These are phyloP conservation scores for Entomortierella beljakovae DNA, from an alignment of 192 early-diverging fungal species.

Conservation along the genomic window DNA sequence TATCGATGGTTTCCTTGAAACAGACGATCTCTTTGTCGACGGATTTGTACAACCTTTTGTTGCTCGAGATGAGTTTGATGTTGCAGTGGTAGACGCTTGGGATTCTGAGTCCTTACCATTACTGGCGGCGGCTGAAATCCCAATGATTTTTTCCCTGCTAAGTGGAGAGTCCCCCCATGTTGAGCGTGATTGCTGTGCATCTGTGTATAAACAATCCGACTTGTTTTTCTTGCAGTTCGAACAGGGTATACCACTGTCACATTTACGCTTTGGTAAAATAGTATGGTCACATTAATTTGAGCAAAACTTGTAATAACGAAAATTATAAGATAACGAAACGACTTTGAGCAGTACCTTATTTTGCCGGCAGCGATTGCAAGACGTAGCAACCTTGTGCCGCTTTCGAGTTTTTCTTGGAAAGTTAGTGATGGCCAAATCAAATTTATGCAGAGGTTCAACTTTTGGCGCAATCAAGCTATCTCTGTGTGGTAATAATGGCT, in stretches of 20 bases:
- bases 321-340: background rate
- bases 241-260: constrained; percentile 49
- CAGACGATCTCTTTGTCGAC: background rate
- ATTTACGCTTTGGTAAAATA: constrained; percentile 29
- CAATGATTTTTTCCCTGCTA: constrained; percentile 42
- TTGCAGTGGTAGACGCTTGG: background rate
- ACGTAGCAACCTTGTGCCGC: constrained; percentile 51
- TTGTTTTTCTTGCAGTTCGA: constrained; percentile 53
- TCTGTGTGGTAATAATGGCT: constrained; percentile 24
- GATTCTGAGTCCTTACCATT: background rate
- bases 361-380: constrained; percentile 51
- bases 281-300: background rate
- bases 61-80: background rate
- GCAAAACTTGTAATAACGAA: background rate
- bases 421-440: constrained; percentile 18
- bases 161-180: constrained; percentile 50
- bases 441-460: constrained; percentile 7
- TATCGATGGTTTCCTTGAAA: background rate
- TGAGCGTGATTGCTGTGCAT: constrained; percentile 50
- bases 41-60: background rate
- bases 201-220: constrained; percentile 45
- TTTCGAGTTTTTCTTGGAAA: constrained; percentile 45
- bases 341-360: constrained; percentile 29
- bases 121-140: constrained; percentile 19
- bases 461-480: constrained; percentile 21